Base-by-base conservation (phyloP, 106 monocot genomes). In the Narthecium ossifragum region DNA sequence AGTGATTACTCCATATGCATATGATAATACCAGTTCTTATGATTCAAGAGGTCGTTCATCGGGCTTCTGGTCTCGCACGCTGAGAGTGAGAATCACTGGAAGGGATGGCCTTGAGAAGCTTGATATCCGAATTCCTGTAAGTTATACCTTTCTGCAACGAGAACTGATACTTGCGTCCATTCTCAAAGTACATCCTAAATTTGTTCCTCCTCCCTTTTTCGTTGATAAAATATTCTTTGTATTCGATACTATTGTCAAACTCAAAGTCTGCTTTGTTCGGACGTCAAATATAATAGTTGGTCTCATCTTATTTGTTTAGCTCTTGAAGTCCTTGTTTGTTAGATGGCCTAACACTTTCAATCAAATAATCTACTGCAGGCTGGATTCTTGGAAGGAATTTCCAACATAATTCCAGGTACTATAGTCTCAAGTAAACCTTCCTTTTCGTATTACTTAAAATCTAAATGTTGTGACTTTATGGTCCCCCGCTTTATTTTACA, bases 21-120 rank as follows among this genome's bases (percentile, higher is more conserved):
- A 76, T 61, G 70, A 83, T 18, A 62, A 78, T 37, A 47, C 26
- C 20, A 62, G 58, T 60, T 76, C 82, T 27, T 55, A 54, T 62
- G 83, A 78, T 67, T 70, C 74, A 33, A 72, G 62, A 63, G 70
- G 45, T 52, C 64, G 65, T 32, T 37, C 47, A 12, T 63, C 80
- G 50, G 83, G 67, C 37, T 77, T 90, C 32, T 87, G 84, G 86
- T 86, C 96, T 70, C 80, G 74, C 9, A 81, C 68, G 6, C 45
- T 98, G 34, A 80, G 87, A 72, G 46, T 98, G 51, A 98, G 87
- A 76, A 79, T 98, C 34, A 98, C 84, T 4, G 90, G 86, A 60
- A 84, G 71, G 48, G 75, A 98, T 71, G 96, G 84, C 20, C 21
- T 76, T 3, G 78, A 84, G 43, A 98, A 90, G 60, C 76, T 98